phyloP scores from a whole-genome alignment of 768 basidiomycete species.

The Hortiboletus flavorubellus region DNA sequence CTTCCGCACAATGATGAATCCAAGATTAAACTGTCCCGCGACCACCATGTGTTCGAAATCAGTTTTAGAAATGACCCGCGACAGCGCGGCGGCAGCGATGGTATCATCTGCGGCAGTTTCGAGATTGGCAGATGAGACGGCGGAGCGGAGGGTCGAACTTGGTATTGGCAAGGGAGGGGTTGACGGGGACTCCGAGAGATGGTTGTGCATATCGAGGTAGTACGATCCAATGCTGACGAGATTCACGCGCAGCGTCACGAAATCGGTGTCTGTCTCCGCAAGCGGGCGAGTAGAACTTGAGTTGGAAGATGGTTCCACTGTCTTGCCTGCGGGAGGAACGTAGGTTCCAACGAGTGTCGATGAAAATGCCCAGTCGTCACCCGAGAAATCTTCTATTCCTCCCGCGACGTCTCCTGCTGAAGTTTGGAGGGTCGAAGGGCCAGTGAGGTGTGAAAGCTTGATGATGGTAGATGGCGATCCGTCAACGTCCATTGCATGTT shows the following conservation, averaged over 20 bases:
- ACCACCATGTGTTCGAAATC: constrained; percentile 86
- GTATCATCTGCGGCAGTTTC: constrained; percentile 46
- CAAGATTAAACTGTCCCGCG: constrained; percentile 93
- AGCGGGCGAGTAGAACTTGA: neutral
- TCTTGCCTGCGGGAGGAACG: constrained; percentile 13
- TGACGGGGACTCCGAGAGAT: neutral
- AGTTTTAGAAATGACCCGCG: constrained; percentile 79
- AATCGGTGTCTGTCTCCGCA: neutral
- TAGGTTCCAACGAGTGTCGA: constrained; percentile 27
- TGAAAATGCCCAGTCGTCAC: constrained; percentile 20
- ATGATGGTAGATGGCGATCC: constrained; percentile 17
- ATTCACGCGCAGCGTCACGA: constrained; percentile 20
- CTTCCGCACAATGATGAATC: constrained; percentile 86
- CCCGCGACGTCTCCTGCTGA: neutral
- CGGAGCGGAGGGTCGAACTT: constrained; percentile 20
- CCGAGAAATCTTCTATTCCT: constrained; percentile 2
- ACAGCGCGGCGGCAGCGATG: constrained; percentile 62
- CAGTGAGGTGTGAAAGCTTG: constrained; percentile 2
- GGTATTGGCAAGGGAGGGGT: neutral
- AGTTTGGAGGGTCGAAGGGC: neutral
- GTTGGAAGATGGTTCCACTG: neutral
- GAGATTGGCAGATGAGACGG: constrained; percentile 28
- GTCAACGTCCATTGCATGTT: constrained; percentile 27
- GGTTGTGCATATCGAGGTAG: constrained; percentile 19
- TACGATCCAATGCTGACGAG: constrained; percentile 18